Conservation (phyloP, 257 asterid genomes). For the Lantana camara region DNA sequence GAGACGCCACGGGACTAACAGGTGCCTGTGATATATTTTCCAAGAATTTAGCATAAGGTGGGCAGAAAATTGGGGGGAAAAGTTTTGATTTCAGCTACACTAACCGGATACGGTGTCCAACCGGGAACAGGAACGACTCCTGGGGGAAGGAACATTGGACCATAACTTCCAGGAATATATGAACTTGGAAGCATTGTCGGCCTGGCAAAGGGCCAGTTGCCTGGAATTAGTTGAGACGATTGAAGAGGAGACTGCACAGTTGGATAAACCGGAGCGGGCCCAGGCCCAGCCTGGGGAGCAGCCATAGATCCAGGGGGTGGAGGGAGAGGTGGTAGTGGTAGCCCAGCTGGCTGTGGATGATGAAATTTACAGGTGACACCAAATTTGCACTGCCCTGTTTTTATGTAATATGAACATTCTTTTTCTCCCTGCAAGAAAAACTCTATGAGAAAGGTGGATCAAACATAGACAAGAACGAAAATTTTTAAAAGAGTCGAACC, state of each 20-base stretch:
- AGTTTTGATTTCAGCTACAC: too few species aligned
- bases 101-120: constrained; percentile 86
- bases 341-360: constrained; percentile 91
- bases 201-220: constrained; percentile 87
- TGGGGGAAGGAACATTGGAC: constrained; percentile 74
- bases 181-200: constrained; percentile 76
- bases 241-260: constrained; percentile 65
- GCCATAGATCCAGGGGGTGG: constrained; percentile 58
- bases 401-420: constrained; percentile 83
- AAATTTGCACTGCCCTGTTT: constrained; percentile 92
- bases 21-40: constrained; percentile 47
- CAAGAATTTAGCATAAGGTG: constrained; percentile 27
- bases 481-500: constrained; percentile 48
- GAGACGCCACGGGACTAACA: constrained; percentile 62
- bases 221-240: constrained; percentile 79
- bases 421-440: constrained; percentile 80
- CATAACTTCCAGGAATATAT: constrained; percentile 71
- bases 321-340: constrained; percentile 47
- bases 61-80: too few species aligned
- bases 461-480: constrained; percentile 12
- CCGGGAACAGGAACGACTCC: constrained; percentile 83
- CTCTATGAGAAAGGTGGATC: constrained; percentile 25
- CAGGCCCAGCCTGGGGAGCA: constrained; percentile 51
- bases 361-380: constrained; percentile 93
- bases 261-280: constrained; percentile 63